Evolutionary conservation across 306 rosid species (phyloP), one percentile per base, ranked within the genome.

Genomic region (Lotus japonicus): DNA sequence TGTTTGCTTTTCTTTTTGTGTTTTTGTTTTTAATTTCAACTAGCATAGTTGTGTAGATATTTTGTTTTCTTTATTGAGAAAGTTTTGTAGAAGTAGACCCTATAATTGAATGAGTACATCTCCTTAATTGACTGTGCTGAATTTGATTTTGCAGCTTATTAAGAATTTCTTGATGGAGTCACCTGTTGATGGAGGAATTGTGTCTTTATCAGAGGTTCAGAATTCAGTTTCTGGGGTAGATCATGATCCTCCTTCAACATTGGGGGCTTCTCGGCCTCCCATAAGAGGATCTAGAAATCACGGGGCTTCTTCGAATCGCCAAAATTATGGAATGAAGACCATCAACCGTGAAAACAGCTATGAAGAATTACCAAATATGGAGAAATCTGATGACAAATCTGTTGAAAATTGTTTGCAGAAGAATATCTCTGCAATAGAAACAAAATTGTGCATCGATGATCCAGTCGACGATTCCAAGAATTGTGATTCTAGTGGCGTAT

Each of bases 161-260:
- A 43, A 61, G 55, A 58, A 59, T 58, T 79, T 68, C 56, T 71
- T 67, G 21, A 89, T 92, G 98, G 91, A 83, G 42, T 77, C 86
- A 35, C 67, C 63, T 64, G 82, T 77, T 74, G 77, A 83, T 70
- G 92, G 79, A 66, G 68, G 36, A 31, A 31, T 80, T 59, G 66
- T 49, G 64, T 78, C 85, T 70, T 71, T 76, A 18, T 58, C 86
- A 5, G 85, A 79, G 66, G 66, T 75, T 81, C 85, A 83, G 56
- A 82, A 77, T 84, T 79, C 79, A 23, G 69, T 74, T 61, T 77
- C 84, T 53, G 79, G 75, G 2, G 56, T 64, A 38, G 74, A 75
- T 80, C 77, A 68, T 26, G 71, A 70, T 63, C 75, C 64, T 66
- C 78, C 83, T 62, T 79, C 90, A 7, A 82, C 84, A 14, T 70